These are phyloP conservation scores for Arabis alpina DNA, from an alignment of 345 rosid genomes.

Conservation along the genomic window DNA sequence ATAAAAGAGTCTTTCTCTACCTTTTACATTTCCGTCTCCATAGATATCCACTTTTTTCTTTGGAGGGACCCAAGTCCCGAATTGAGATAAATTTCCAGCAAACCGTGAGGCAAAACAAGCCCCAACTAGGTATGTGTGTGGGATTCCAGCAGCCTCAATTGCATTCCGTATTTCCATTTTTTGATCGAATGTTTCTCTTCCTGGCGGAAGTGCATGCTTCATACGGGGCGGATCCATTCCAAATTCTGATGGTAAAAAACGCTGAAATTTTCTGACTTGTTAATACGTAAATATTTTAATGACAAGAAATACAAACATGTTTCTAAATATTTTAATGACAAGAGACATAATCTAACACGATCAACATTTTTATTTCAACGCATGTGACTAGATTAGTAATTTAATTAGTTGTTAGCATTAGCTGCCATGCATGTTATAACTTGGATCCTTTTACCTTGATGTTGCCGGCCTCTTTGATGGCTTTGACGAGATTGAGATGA, in stretches of 20 bases:
- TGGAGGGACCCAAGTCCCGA: constrained; percentile 63
- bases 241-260: constrained; percentile 85
- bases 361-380: too few species aligned
- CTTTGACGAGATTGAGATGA: constrained; percentile 76
- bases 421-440: too few species aligned
- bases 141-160: constrained; percentile 70
- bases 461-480: constrained; percentile 82
- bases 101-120: constrained; percentile 81
- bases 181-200: constrained; percentile 75
- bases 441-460: constrained; percentile 51
- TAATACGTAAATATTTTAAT: background rate
- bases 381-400: too few species aligned
- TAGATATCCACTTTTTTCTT: constrained; percentile 50
- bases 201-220: constrained; percentile 72
- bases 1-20: constrained; percentile 42
- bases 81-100: constrained; percentile 69
- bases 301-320: too few species aligned
- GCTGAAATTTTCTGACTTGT: constrained; percentile 34
- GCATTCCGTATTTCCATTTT: constrained; percentile 75
- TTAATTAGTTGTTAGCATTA: too few species aligned
- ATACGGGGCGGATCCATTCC: constrained; percentile 81
- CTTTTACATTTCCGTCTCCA: constrained; percentile 77
- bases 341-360: too few species aligned
- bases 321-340: too few species aligned
- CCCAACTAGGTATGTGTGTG: constrained; percentile 70